Evolutionary conservation across 305 asterid species (phyloP).

Genomic region (Fraxinus xanthoxyloides): DNA sequence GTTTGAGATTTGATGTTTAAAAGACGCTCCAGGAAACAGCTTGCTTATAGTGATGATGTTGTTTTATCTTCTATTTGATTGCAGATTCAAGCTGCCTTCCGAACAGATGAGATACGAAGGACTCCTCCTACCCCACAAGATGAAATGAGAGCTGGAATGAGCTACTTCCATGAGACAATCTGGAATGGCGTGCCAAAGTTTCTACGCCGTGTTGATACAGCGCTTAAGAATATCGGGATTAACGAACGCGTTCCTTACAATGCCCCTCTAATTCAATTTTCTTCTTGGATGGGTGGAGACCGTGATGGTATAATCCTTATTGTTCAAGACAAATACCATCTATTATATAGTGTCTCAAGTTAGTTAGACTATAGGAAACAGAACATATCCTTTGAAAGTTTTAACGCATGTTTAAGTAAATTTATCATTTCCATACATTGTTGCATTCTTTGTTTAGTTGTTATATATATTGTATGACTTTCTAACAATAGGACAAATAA

Average conservation of each 20-base stretch:
- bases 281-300: conserved; percentile 99
- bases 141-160: conserved; percentile 99
- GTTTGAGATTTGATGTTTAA: too few species aligned
- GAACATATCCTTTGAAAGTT: background rate
- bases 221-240: conserved; percentile 90
- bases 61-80: background rate
- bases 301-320: conserved; percentile 70
- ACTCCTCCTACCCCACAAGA: conserved; percentile 96
- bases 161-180: conserved; percentile 96
- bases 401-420: background rate
- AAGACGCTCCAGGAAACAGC: too few species aligned
- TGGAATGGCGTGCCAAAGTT: conserved; percentile 99
- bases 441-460: background rate
- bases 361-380: background rate
- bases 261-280: conserved; percentile 90
- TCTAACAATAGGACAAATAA: background rate
- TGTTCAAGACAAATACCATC: too few species aligned
- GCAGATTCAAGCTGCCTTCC: conserved; percentile 99
- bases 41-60: too few species aligned
- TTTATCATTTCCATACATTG: background rate
- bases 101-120: conserved; percentile 94
- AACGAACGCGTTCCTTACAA: conserved; percentile 91
- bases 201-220: conserved; percentile 93
- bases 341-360: too few species aligned
- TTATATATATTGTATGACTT: background rate